A percentile compares a stretch with the other conserved stretches of the same genome.
Evolutionary conservation across 2,329 filamentous ascomycete species (phyloP).

Genomic region (Aspergillus sp.): DNA sequence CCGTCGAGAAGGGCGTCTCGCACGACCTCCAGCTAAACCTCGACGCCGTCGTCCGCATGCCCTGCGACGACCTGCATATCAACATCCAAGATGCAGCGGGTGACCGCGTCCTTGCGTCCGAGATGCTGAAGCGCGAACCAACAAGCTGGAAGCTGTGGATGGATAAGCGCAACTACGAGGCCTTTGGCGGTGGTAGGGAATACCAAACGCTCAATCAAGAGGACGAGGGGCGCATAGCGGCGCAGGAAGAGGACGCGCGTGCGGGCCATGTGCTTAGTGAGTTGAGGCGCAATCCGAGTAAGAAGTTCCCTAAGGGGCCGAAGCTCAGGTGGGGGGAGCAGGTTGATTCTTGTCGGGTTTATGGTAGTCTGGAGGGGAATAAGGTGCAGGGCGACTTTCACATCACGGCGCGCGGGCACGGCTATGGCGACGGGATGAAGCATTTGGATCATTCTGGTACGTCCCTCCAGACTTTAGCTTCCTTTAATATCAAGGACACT

Average conservation of each 20-base stretch:
- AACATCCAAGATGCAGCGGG: conserved; percentile 96
- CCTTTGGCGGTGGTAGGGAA: conserved; percentile 50
- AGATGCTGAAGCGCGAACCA: conserved; percentile 69
- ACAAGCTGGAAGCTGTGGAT: conserved; percentile 85
- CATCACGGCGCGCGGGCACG: conserved; percentile 91
- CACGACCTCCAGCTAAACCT: conserved; percentile 91
- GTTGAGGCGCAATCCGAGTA: conserved; percentile 65
- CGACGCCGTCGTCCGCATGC: conserved; percentile 88
- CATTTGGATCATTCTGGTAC: conserved; percentile 81
- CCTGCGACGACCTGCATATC: conserved; percentile 82
- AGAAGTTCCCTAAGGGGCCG: conserved; percentile 72
- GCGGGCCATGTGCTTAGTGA: conserved; percentile 85
- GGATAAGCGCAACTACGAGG: conserved; percentile 58
- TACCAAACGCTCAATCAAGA: conserved; percentile 59
- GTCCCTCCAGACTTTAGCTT: conserved; percentile 31
- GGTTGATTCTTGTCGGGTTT: conserved; percentile 81
- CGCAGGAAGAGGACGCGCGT: conserved; percentile 71
- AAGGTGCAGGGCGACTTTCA: conserved; percentile 98
- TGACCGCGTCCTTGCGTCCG: conserved; percentile 82
- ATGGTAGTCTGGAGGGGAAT: conserved; percentile 85
- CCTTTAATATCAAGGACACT: neutral
- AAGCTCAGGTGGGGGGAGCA: conserved; percentile 55
- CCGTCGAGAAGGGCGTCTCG: conserved; percentile 86
- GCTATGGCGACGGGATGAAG: conserved; percentile 77
- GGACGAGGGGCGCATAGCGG: conserved; percentile 52